Percentiles rank a stretch among this genome's conserved stretches.
These are phyloP conservation scores for Populus hybrid DNA, from an alignment of 441 rosid species.

Conservation along the genomic window DNA sequence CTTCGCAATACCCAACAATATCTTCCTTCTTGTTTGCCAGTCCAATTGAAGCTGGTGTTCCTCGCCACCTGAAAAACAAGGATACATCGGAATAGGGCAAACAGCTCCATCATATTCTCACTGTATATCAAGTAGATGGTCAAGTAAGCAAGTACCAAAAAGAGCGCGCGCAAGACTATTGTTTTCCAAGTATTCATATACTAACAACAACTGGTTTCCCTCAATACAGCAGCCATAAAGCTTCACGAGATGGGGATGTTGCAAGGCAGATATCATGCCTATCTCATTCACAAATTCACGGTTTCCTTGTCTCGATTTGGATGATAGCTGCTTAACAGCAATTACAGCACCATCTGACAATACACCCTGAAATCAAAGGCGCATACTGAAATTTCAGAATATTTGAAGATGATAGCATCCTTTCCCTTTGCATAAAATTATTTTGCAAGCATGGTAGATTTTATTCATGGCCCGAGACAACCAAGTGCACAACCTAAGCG, in stretches of 20 bases:
- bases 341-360: slow-evolving; percentile 60
- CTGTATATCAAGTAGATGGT: too few species aligned
- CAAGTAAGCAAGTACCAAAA: slow-evolving; percentile 43
- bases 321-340: slow-evolving; percentile 70
- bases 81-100: background rate
- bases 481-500: too few species aligned
- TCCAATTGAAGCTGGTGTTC: slow-evolving; percentile 45
- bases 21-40: slow-evolving; percentile 62
- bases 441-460: background rate
- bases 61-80: slow-evolving; percentile 31
- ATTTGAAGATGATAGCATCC: background rate
- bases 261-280: slow-evolving; percentile 76
- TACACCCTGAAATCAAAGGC: slow-evolving; percentile 40
- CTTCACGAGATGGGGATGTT: slow-evolving; percentile 77
- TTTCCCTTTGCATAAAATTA: background rate
- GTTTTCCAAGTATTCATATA: slow-evolving; percentile 75
- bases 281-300: slow-evolving; percentile 75
- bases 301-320: slow-evolving; percentile 81
- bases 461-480: too few species aligned
- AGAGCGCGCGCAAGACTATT: slow-evolving; percentile 74
- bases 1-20: slow-evolving; percentile 59
- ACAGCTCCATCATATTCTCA: background rate
- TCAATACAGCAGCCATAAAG: slow-evolving; percentile 75
- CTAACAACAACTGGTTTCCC: slow-evolving; percentile 67
- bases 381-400: background rate